Evolutionary conservation across 176 grass and related monocot species (phyloP).

Genomic region (Hordeum marinum): DNA sequence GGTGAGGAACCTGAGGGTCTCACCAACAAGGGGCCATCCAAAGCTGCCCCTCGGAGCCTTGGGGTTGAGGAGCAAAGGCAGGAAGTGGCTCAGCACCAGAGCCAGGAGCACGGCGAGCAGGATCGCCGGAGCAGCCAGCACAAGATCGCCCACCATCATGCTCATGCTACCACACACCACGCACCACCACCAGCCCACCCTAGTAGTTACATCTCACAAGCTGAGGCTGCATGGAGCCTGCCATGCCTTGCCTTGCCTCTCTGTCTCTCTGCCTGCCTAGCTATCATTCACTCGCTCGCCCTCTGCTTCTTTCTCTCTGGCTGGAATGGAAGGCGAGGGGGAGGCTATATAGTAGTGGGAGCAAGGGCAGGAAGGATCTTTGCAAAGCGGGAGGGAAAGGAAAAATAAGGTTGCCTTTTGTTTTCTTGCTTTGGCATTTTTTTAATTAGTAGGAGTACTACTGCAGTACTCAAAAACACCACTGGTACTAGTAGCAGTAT

Average conservation of each 20-base stretch:
- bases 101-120: slow-evolving; percentile 39
- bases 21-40: slow-evolving; percentile 79
- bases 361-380: slow-evolving; percentile 43
- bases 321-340: slow-evolving; percentile 24
- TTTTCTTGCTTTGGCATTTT: slow-evolving; percentile 6
- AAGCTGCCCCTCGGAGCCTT: slow-evolving; percentile 60
- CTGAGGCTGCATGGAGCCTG: neutral
- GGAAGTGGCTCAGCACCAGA: slow-evolving; percentile 60
- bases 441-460: neutral
- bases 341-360: slow-evolving; percentile 46
- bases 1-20: slow-evolving; percentile 68
- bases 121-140: slow-evolving; percentile 30
- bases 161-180: slow-evolving; percentile 3
- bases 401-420: slow-evolving; percentile 40
- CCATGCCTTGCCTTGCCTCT: neutral
- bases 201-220: slow-evolving; percentile 24
- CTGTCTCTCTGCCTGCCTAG: neutral
- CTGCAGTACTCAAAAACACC: no score
- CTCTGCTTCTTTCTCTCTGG: slow-evolving; percentile 11
- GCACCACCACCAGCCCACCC: neutral
- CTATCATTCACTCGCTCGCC: slow-evolving; percentile 1
- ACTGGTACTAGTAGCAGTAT: neutral
- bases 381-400: neutral
- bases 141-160: slow-evolving; percentile 48
- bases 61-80: slow-evolving; percentile 62